phyloP scores from a whole-genome alignment of 306 rosid species.

The Hippophae gyantsensis region DNA sequence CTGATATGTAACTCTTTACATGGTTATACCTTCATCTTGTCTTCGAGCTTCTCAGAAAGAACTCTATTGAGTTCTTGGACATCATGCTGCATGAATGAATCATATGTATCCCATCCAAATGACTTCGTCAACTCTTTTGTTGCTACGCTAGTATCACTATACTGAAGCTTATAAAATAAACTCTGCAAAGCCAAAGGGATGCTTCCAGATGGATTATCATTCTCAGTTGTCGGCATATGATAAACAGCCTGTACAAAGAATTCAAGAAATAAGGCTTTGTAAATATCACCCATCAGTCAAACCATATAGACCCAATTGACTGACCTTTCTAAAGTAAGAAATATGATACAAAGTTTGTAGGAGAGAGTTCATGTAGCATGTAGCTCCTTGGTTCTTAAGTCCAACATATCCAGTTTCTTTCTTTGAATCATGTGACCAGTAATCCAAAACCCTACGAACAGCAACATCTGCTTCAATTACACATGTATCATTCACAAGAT shows the following conservation, averaged over 20 bases:
- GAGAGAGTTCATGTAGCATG: conserved; percentile 24
- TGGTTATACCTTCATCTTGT: conserved; percentile 21
- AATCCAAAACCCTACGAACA: conserved; percentile 26
- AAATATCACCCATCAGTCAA: neutral
- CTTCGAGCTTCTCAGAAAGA: conserved; percentile 24
- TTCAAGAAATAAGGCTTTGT: neutral
- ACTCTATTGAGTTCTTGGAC: conserved; percentile 25
- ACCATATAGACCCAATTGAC: neutral
- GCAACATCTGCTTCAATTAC: conserved; percentile 35
- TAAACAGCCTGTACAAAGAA: conserved; percentile 19
- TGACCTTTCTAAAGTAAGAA: conserved; percentile 25
- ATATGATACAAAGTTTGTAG: conserved; percentile 25
- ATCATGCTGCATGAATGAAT: conserved; percentile 25
- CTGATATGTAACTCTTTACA: neutral
- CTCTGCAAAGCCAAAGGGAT: conserved; percentile 26
- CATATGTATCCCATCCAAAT: conserved; percentile 26
- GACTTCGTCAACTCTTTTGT: conserved; percentile 24
- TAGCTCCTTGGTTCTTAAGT: conserved; percentile 26
- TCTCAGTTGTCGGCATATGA: conserved; percentile 26
- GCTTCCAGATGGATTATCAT: conserved; percentile 27
- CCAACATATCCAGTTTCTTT: conserved; percentile 27
- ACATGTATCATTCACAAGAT: conserved; percentile 25
- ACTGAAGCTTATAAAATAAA: conserved; percentile 25
- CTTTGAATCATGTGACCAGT: conserved; percentile 24
- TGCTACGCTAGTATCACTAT: conserved; percentile 27